These are phyloP conservation scores for Cryptosporidium meleagridis DNA, from an alignment of 169 alveolate genomes.

Conservation along the genomic window DNA sequence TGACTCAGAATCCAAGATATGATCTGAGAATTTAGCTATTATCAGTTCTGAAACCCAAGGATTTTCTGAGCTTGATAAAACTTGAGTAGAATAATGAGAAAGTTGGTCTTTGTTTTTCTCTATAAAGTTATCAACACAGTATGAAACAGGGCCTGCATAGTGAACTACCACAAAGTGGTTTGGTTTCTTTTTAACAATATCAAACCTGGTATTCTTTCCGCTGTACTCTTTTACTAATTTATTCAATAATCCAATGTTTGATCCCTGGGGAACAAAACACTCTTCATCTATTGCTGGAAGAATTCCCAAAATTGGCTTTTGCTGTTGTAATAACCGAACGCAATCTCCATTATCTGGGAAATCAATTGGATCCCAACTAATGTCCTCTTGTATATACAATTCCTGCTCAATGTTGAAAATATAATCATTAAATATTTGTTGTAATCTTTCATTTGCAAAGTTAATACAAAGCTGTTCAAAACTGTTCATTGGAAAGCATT, in stretches of 20 bases:
- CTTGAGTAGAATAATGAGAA: constrained; percentile 71
- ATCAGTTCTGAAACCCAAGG: constrained; percentile 59
- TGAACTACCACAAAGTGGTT: constrained; percentile 90
- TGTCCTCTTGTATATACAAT: constrained; percentile 91
- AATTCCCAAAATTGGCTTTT: constrained; percentile 80
- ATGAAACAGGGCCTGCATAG: constrained; percentile 96
- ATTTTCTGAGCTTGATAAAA: constrained; percentile 46
- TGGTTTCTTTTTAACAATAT: constrained; percentile 84
- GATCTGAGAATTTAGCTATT: constrained; percentile 77
- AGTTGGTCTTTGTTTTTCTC: constrained; percentile 96
- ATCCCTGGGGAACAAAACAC: constrained; percentile 91
- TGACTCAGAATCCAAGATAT: constrained; percentile 55
- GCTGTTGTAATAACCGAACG: constrained; percentile 86
- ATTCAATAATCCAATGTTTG: constrained; percentile 85
- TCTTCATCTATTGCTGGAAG: constrained; percentile 95
- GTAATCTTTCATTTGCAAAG: constrained; percentile 97
- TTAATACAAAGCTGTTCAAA: constrained; percentile 97
- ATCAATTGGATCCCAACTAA: constrained; percentile 94
- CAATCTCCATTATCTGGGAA: constrained; percentile 96
- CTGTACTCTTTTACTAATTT: constrained; percentile 83
- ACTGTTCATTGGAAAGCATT: constrained; percentile 94
- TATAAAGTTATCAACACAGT: constrained; percentile 91
- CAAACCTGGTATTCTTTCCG: constrained; percentile 80
- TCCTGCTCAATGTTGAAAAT: constrained; percentile 95
- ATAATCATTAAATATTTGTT: constrained; percentile 89